These are phyloP conservation scores for Mytilinidion resinicola DNA, from an alignment of 495 filamentous ascomycete genomes.

Conservation along the genomic window DNA sequence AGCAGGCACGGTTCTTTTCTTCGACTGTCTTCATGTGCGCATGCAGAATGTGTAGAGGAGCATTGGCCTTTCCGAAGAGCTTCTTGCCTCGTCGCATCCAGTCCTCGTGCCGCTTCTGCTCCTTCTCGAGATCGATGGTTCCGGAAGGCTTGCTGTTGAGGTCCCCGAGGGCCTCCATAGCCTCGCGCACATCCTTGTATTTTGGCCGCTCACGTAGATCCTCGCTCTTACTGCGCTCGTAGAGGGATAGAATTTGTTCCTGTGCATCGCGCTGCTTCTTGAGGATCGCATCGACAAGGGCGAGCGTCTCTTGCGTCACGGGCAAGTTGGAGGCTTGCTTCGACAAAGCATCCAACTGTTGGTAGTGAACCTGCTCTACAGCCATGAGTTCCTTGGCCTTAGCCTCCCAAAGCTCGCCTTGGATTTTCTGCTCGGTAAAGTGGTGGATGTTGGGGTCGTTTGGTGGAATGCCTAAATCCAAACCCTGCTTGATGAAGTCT, in stretches of 20 bases:
- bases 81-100: conserved; percentile 99
- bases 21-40: conserved; percentile 91
- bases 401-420: conserved; percentile 81
- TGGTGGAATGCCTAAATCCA: conserved; percentile 66
- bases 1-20: conserved; percentile 81
- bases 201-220: conserved; percentile 76
- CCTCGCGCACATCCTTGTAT: conserved; percentile 83
- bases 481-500: conserved; percentile 68
- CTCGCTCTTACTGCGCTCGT: conserved; percentile 64
- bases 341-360: conserved; percentile 87
- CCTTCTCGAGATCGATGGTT: conserved; percentile 87
- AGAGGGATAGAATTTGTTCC: conserved; percentile 72
- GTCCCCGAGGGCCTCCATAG: conserved; percentile 78
- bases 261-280: conserved; percentile 95
- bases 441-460: conserved; percentile 69
- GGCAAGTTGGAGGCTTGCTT: conserved; percentile 68
- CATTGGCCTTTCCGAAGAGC: conserved; percentile 96
- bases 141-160: conserved; percentile 87
- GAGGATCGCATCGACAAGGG: conserved; percentile 81
- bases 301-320: conserved; percentile 72
- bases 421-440: conserved; percentile 66
- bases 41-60: conserved; percentile 87
- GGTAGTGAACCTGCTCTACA: conserved; percentile 83
- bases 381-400: conserved; percentile 92
- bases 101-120: conserved; percentile 93